Conservation (phyloP, 805 yeast species). For the Metschnikowia cubensis region DNA sequence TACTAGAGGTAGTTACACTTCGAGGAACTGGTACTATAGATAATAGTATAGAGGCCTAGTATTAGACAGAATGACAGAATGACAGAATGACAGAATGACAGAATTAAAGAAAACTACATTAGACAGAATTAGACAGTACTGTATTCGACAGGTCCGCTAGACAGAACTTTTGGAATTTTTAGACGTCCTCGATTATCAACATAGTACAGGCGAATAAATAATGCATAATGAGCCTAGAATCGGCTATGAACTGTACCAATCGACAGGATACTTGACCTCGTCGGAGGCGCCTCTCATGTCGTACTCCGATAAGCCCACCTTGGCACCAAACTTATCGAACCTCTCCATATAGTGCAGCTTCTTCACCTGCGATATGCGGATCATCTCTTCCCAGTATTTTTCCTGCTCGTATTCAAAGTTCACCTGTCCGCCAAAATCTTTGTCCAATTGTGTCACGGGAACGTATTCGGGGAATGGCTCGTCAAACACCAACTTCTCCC, state of each 20-base stretch:
- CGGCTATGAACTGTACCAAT: constrained; percentile 11
- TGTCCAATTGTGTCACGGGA: constrained; percentile 76
- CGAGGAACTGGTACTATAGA: no score
- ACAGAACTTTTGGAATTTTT: no score
- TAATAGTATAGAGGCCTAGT: no score
- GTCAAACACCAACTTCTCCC: constrained; percentile 89
- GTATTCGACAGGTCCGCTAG: no score
- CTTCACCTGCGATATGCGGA: constrained; percentile 54
- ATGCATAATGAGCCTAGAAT: background rate
- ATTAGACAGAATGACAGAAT: no score
- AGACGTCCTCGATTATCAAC: no score
- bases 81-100: no score
- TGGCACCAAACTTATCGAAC: constrained; percentile 66
- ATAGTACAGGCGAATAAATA: background rate
- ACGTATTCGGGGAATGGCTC: constrained; percentile 84
- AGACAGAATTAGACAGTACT: no score
- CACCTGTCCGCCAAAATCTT: constrained; percentile 78
- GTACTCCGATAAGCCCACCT: constrained; percentile 75
- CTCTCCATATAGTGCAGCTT: constrained; percentile 62
- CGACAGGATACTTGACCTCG: constrained; percentile 25
- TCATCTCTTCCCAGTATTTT: constrained; percentile 72
- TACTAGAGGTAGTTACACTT: no score
- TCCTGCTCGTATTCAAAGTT: constrained; percentile 82
- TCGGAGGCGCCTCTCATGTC: constrained; percentile 57
- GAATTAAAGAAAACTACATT: no score